Evolutionary conservation across 768 basidiomycete species (phyloP).

Genomic region (Cystofilobasidium capitatum): DNA sequence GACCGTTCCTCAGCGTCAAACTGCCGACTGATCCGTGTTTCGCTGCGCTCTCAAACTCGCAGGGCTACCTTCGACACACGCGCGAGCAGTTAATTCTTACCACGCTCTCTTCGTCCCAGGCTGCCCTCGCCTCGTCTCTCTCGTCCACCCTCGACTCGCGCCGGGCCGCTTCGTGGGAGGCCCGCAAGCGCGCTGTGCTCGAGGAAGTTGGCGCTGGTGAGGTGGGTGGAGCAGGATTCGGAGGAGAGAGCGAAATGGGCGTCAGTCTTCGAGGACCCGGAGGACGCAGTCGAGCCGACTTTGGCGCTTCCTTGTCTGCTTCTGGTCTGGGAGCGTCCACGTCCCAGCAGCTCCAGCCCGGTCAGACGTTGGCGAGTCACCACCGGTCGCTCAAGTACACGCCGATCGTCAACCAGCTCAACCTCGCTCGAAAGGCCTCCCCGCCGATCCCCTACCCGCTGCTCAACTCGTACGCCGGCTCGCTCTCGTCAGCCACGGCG

Average conservation of each 20-base stretch:
- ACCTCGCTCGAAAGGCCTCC: constrained; percentile 47
- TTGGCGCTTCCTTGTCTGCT: neutral
- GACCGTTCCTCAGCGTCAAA: neutral
- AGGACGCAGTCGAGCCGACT: neutral
- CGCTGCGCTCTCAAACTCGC: neutral
- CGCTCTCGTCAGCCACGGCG: constrained; percentile 11
- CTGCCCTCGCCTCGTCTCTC: constrained; percentile 15
- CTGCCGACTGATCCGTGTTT: neutral
- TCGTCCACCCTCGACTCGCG: constrained; percentile 23
- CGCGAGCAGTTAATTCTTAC: constrained; percentile 91
- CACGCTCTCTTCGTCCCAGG: constrained; percentile 64
- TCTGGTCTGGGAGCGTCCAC: neutral
- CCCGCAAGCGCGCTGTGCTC: constrained; percentile 23
- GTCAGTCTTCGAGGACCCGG: neutral
- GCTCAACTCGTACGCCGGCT: constrained; percentile 55
- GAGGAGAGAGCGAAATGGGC: constrained; percentile 44
- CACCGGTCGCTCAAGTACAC: constrained; percentile 91
- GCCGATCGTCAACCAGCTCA: constrained; percentile 65
- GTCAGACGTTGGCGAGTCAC: constrained; percentile 25
- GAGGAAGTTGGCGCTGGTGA: constrained; percentile 26
- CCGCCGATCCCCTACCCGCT: constrained; percentile 49
- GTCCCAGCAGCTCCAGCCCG: neutral
- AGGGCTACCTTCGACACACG: constrained; percentile 82
- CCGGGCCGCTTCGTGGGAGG: constrained; percentile 18
- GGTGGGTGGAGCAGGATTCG: constrained; percentile 46